Percentiles rank a stretch among this genome's conserved stretches.
These are phyloP conservation scores for Phaffomyces opuntiae DNA, from an alignment of 805 yeast species.

Conservation along the genomic window DNA sequence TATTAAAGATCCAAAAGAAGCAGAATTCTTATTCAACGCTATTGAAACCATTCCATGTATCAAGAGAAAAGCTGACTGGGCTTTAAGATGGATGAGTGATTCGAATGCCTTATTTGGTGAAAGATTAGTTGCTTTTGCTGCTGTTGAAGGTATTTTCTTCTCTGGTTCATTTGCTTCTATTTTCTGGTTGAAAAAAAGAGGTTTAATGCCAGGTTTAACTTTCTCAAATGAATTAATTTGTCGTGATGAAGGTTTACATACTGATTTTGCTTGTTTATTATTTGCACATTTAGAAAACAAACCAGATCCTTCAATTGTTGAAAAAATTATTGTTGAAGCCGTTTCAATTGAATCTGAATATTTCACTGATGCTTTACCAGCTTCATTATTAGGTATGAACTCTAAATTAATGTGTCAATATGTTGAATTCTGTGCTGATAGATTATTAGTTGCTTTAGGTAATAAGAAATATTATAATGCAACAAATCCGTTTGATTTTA, in stretches of 20 bases:
- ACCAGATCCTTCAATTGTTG: constrained; percentile 73
- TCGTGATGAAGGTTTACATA: constrained; percentile 98
- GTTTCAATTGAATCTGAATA: constrained; percentile 91
- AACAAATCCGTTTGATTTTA: constrained; percentile 93
- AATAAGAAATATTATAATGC: constrained; percentile 83
- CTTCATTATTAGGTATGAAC: constrained; percentile 92
- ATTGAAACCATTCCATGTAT: constrained; percentile 95
- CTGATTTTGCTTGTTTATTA: constrained; percentile 94
- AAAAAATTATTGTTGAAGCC: constrained; percentile 88
- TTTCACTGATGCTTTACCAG: constrained; percentile 93
- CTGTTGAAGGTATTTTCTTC: constrained; percentile 98
- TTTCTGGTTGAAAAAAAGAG: constrained; percentile 98
- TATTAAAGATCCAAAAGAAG: constrained; percentile 92
- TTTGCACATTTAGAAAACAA: constrained; percentile 90
- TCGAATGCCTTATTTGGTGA: constrained; percentile 86
- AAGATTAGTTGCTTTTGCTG: constrained; percentile 96
- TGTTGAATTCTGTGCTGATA: constrained; percentile 96
- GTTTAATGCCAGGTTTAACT: constrained; percentile 97
- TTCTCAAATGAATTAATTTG: constrained; percentile 96
- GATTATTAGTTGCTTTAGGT: constrained; percentile 86
- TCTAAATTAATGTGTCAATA: constrained; percentile 91
- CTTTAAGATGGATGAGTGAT: constrained; percentile 93
- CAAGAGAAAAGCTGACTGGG: constrained; percentile 98
- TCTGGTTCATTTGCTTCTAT: constrained; percentile 97
- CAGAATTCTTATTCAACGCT: constrained; percentile 87